A percentile compares a stretch with the other conserved stretches of the same genome.
Evolutionary conservation across 441 rosid genomes (phyloP).

Genomic region (Raphanus hybrid): DNA sequence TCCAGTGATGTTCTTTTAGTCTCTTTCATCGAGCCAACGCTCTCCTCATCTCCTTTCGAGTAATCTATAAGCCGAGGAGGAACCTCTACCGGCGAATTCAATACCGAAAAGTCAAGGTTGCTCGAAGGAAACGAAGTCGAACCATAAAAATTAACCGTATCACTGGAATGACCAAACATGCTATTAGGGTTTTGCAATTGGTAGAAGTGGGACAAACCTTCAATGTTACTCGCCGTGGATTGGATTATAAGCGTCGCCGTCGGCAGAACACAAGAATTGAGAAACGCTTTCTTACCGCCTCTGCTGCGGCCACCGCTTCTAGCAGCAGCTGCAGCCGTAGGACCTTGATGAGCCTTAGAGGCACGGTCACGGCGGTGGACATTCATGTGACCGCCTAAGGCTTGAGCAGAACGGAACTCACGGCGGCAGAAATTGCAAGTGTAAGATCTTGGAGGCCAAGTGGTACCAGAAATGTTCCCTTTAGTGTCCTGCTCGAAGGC

Average conservation of each 20-base stretch:
- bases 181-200: conserved; percentile 72
- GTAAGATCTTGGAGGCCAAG: conserved; percentile 97
- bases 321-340: conserved; percentile 1
- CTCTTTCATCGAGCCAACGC: conserved; percentile 32
- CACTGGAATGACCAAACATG: conserved; percentile 42
- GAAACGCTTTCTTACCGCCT: conserved; percentile 4
- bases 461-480: conserved; percentile 68
- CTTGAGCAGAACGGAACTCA: conserved; percentile 95
- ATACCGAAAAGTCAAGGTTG: conserved; percentile 30
- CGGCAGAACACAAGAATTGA: conserved; percentile 43
- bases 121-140: conserved; percentile 49
- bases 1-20: conserved; percentile 42
- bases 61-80: conserved; percentile 38
- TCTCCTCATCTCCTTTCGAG: conserved; percentile 33
- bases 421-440: conserved; percentile 89
- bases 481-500: conserved; percentile 85
- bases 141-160: conserved; percentile 53
- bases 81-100: conserved; percentile 43
- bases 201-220: conserved; percentile 63
- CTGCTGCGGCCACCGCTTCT: conserved; percentile 30
- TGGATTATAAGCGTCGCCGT: conserved; percentile 50
- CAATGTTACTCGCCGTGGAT: conserved; percentile 43
- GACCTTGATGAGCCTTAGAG: conserved; percentile 36
- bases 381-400: conserved; percentile 98
- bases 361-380: conserved; percentile 98